Conservation (phyloP, 176 grass and related monocot species). For the sorghum (Sorghum bicolor) region DNA sequence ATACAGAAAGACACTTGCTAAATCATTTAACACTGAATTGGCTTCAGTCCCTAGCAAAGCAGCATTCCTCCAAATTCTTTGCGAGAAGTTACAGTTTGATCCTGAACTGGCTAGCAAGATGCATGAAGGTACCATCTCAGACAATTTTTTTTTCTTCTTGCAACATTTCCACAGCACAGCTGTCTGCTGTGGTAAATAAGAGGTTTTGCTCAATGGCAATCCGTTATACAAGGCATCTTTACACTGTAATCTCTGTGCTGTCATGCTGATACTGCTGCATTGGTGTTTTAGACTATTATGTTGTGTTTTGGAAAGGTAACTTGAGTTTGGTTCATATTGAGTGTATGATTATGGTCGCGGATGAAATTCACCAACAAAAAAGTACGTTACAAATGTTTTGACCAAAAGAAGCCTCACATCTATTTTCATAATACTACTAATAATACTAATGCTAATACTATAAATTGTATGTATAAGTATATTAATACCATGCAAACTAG, state of each 20-base stretch:
- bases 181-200: neutral
- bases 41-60: slow-evolving; percentile 89
- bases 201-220: neutral
- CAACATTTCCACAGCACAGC: slow-evolving; percentile 8
- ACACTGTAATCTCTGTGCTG: neutral
- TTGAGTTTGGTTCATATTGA: slow-evolving; percentile 19
- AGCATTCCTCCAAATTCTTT: slow-evolving; percentile 86
- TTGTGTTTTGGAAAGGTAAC: neutral
- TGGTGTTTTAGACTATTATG: neutral
- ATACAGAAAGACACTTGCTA: slow-evolving; percentile 83
- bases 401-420: neutral
- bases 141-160: slow-evolving; percentile 16
- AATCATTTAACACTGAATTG: slow-evolving; percentile 74
- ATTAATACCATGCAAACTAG: neutral
- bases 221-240: neutral
- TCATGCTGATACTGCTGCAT: neutral
- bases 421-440: neutral
- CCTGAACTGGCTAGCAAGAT: slow-evolving; percentile 87
- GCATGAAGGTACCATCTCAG: slow-evolving; percentile 82
- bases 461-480: neutral
- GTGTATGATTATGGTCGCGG: slow-evolving; percentile 2
- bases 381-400: neutral
- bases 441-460: neutral
- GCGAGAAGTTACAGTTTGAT: slow-evolving; percentile 88
- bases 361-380: neutral